Base-by-base conservation (phyloP, 2,329 filamentous ascomycete species). In the Ophioceras dolichostomum region DNA sequence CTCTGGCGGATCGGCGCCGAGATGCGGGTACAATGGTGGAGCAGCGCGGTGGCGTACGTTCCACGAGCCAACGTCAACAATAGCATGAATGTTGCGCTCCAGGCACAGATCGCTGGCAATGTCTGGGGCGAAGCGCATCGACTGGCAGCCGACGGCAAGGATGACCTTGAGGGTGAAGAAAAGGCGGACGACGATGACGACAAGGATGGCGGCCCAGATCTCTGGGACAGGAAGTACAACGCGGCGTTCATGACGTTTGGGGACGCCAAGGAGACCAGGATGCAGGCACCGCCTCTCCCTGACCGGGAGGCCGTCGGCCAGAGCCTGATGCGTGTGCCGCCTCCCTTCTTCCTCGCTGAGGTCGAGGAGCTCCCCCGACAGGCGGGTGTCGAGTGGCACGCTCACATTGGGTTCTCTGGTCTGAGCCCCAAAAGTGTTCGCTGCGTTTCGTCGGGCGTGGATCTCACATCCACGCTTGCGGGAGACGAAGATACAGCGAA, bases 301-400 rank as follows among this genome's bases (percentile, higher is more conserved):
- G 70, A 68, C 53, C 74, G 63, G 67, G 57, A 56, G 14, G 60
- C 61, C 32, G 48, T 71, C 12, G 53, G 55, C 13, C 41, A 42
- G 24, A 35, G 45, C n/a, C 39, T 44, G n/a, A 38, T 42, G 45
- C 50, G 38, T 3, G 56, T 50, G 16, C 47, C 70, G 2, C 79
- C 87, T 2, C 80, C 80, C 0, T 69, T 88, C 47, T 81, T 91
- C 51, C 71, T 80, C 0, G 79, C 77, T 1, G 77, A 91, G 50
- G 82, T 95, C 2, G 70, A 79, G 31, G 73, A 78, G 45, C 66
- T 98, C 10, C 91, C 91, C 1, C 73, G 84, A 16, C 66, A 63
- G 13, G 80, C 81, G 20, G 67, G 67, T 27, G 74, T 95, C 10
- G 91, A 98, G 61, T 98, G 89, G 88, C 80, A 84, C 47, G 79